Evolutionary conservation across 2,329 filamentous ascomycete genomes (phyloP).

Genomic region (Colletotrichum liaoningense): DNA sequence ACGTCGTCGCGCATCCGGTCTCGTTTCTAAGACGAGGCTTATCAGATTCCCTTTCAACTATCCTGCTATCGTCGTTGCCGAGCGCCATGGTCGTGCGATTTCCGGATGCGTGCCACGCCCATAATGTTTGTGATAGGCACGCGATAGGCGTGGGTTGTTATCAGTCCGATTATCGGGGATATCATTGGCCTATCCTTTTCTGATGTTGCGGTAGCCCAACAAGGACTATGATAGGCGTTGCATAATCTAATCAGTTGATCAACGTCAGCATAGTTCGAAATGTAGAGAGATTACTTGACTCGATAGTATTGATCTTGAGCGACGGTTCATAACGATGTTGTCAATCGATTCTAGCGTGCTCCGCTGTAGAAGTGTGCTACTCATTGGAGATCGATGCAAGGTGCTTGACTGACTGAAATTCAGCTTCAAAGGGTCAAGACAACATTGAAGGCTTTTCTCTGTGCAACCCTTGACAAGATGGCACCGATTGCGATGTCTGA

Average conservation of each 20-base stretch:
- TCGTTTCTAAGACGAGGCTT: slow-evolving; percentile 5
- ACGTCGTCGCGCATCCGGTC: not conserved
- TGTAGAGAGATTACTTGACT: not conserved
- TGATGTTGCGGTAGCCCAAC: too few relatives aligned
- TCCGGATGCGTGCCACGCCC: too few relatives aligned
- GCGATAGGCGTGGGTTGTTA: slow-evolving; percentile 3
- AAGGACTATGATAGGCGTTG: slow-evolving; percentile 3
- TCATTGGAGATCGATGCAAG: too few relatives aligned
- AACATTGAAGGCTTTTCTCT: not conserved
- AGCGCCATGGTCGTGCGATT: not conserved
- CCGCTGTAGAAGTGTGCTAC: too few relatives aligned
- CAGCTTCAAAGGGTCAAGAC: not conserved
- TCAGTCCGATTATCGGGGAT: slow-evolving; percentile 3
- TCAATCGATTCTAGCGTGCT: too few relatives aligned
- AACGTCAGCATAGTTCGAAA: not conserved
- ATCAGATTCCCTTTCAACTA: slow-evolving; percentile 3
- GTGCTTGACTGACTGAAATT: not conserved
- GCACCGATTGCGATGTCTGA: slow-evolving; percentile 21
- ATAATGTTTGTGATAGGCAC: slow-evolving; percentile 2
- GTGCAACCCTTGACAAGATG: not conserved
- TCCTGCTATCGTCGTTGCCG: not conserved
- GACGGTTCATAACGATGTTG: not conserved
- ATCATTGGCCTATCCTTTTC: not conserved
- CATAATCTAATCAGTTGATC: not conserved
- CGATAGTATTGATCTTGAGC: not conserved